Evolutionary conservation across 176 grass and related monocot species (phyloP).

Genomic region (Carex myosuroides): DNA sequence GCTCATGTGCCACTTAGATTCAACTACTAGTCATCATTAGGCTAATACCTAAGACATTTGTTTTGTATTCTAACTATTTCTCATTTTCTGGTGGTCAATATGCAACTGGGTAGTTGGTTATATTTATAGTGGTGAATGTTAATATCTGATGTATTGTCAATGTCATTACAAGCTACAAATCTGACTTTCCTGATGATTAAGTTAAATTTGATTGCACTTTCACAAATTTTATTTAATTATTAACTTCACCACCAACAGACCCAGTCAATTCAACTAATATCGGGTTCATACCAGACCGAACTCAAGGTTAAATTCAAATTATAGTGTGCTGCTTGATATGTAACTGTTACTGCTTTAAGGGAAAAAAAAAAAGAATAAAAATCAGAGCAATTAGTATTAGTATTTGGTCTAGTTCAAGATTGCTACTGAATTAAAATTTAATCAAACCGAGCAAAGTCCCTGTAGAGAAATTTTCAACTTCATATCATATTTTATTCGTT

Average conservation of each 20-base stretch:
- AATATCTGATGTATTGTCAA: slow-evolving; percentile 1
- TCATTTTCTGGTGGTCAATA: background rate
- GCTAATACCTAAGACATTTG: background rate
- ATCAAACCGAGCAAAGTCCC: background rate
- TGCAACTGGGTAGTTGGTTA: background rate
- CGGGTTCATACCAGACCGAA: background rate
- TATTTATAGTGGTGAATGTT: background rate
- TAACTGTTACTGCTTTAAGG: background rate
- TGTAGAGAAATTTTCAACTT: background rate
- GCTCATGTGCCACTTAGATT: background rate
- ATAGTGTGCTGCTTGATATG: background rate
- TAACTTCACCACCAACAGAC: background rate
- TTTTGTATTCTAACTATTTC: background rate
- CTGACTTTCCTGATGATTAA: slow-evolving; percentile 10
- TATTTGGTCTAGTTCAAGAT: background rate
- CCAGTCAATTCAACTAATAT: slow-evolving; percentile 7
- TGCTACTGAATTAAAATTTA: background rate
- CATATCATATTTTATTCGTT: background rate
- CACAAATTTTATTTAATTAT: background rate
- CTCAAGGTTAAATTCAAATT: background rate
- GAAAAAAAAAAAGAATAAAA: background rate
- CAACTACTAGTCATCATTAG: background rate
- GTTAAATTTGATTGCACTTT: background rate
- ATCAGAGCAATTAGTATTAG: background rate
- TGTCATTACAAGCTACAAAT: slow-evolving; percentile 3